Evolutionary conservation across 352 stramenopile genomes (phyloP), one percentile per base, ranked within the genome.

Genomic region (Elongisporangium prolatum): DNA sequence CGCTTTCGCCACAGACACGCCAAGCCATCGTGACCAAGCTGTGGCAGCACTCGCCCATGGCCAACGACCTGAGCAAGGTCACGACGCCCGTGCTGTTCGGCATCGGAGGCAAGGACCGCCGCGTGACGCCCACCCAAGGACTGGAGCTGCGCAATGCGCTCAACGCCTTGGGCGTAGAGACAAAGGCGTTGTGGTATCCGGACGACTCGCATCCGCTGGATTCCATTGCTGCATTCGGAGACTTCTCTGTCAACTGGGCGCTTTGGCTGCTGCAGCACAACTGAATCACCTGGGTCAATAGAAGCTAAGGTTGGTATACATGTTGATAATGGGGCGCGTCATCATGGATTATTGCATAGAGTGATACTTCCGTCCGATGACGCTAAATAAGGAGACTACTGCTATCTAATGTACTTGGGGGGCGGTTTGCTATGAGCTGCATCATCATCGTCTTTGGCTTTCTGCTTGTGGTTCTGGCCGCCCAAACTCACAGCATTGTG

Each of bases 141-240:
- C 68, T 98, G 21, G 93, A 98, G 68, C 97, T 91, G 54, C 97
- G 93, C 66, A 86, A 97, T 60, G 80, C 86, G 34, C 77, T 99
- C 54, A 25, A 64, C 8, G 70, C 66, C 21, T 71, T 84, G 28
- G 74, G 76, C 14, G 69, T 86, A 9, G 62, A 73, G 47, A 90
- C 76, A 17, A 69, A 78, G 25, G 68, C 80, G 48, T 63, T 89
- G 1, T 93, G 75, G 80, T 91, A 91, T 55, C 84, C 81, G 2
- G 75, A 93, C 4, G 81, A 91, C 69, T 84, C 65, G 57, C 81
- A 91, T 47, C 82, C 84, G 24, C 59, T 93, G 17, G 77, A 71
- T 24, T 88, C 84, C 16, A 66, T 89, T n/a, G 66, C 83, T 52
- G 78, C 81, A 13, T 82, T 76, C 22, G 72, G 72, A 3, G 81